Percentiles rank a stretch among this genome's conserved stretches.
Evolutionary conservation across 2,329 filamentous ascomycete species (phyloP).

Genomic region (Fusarium ambrosium): DNA sequence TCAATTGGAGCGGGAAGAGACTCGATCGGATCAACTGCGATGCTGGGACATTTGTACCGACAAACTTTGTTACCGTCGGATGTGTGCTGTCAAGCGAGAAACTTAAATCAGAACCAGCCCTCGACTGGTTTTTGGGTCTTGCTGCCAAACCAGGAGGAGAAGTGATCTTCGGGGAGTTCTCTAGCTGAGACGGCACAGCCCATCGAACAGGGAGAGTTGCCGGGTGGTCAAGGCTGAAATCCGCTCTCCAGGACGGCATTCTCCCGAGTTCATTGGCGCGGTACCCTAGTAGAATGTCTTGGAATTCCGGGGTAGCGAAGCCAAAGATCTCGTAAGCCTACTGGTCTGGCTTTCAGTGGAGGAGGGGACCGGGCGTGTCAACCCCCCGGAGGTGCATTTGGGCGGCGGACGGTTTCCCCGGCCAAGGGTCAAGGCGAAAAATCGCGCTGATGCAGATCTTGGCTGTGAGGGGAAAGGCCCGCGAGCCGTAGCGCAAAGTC

Average conservation of each 20-base stretch:
- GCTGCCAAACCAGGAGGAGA: neutral
- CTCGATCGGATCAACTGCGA: constrained; percentile 14
- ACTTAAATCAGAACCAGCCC: neutral
- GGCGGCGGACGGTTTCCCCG: neutral
- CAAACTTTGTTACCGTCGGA: constrained; percentile 25
- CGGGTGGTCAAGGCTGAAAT: neutral
- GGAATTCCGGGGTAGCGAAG: constrained; percentile 3
- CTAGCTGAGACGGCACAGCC: constrained; percentile 28
- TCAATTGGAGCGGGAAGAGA: constrained; percentile 24
- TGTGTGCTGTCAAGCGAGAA: constrained; percentile 2
- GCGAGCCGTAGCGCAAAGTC: constrained; percentile 15
- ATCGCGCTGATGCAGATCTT: constrained; percentile 31
- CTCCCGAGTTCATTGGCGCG: neutral
- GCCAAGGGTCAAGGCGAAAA: constrained; percentile 12
- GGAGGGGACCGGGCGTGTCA: constrained; percentile 9
- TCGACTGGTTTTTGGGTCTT: neutral
- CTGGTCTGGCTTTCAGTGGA: neutral
- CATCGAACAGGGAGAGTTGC: neutral
- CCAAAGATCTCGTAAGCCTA: neutral
- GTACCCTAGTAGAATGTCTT: neutral
- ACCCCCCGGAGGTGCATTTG: constrained; percentile 20
- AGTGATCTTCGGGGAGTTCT: constrained; percentile 16
- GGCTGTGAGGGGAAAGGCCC: neutral
- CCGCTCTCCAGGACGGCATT: neutral
- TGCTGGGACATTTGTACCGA: constrained; percentile 14